Percentiles rank a stretch among this genome's conserved stretches.
These are phyloP conservation scores for Pichia phayaonensis DNA, from an alignment of 805 yeast species.

Conservation along the genomic window DNA sequence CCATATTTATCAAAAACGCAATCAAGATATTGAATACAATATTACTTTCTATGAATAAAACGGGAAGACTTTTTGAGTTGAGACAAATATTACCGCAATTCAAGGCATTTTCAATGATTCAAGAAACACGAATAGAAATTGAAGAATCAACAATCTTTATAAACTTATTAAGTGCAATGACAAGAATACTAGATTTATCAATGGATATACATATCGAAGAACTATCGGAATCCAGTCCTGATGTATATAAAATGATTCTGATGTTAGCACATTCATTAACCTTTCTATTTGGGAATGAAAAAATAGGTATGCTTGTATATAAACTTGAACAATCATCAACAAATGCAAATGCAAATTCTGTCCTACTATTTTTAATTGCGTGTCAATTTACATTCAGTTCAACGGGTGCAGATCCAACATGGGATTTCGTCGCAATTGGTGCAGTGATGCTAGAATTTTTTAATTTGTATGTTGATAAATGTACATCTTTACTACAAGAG, in stretches of 20 bases:
- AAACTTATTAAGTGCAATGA: not conserved
- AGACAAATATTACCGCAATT: slow-evolving; percentile 6
- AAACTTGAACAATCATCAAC: not conserved
- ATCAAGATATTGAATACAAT: slow-evolving; percentile 1
- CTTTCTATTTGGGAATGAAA: slow-evolving; percentile 4
- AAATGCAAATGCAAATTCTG: not conserved
- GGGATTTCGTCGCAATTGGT: slow-evolving; percentile 6
- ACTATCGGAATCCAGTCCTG: not conserved
- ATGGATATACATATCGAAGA: not conserved
- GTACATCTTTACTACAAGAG: slow-evolving; percentile 1
- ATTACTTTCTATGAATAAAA: not conserved
- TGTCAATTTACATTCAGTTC: slow-evolving; percentile 5
- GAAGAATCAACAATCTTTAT: not conserved
- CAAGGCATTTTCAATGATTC: not conserved
- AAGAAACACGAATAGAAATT: slow-evolving; percentile 1
- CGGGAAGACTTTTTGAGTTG: slow-evolving; percentile 1
- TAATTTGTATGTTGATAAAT: slow-evolving; percentile 14
- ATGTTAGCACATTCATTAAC: not conserved
- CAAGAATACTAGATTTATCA: not conserved
- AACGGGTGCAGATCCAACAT: not conserved
- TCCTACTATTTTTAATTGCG: slow-evolving; percentile 1
- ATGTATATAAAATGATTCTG: not conserved
- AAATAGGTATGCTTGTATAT: not conserved
- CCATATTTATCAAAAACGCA: not conserved
- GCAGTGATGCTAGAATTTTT: slow-evolving; percentile 22